These are phyloP conservation scores for Fusarium xyrophilum DNA, from an alignment of 2,329 filamentous ascomycete species.

Conservation along the genomic window DNA sequence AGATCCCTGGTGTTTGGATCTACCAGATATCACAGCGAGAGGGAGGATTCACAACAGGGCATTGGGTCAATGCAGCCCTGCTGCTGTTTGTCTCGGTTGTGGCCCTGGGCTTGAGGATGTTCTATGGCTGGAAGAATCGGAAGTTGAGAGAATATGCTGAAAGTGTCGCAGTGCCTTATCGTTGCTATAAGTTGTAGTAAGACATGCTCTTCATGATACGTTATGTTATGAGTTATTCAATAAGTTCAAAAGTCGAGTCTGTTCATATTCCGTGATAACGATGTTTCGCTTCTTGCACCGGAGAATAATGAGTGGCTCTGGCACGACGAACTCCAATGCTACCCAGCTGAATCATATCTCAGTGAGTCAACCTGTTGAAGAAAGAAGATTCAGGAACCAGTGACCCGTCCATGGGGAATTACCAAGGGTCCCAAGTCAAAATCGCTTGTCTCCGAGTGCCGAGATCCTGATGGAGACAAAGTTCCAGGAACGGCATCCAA, in stretches of 20 bases:
- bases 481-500: slow-evolving; percentile 12
- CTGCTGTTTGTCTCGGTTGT: slow-evolving; percentile 65
- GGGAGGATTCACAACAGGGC: slow-evolving; percentile 71
- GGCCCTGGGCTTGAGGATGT: slow-evolving; percentile 60
- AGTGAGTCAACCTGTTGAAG: neutral
- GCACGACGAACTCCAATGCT: neutral
- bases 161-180: slow-evolving; percentile 44
- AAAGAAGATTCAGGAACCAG: neutral
- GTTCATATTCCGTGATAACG: neutral
- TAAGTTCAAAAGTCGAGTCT: neutral
- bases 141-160: slow-evolving; percentile 44
- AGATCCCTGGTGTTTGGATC: slow-evolving; percentile 77
- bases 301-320: neutral
- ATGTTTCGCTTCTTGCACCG: neutral
- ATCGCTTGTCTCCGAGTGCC: slow-evolving; percentile 11
- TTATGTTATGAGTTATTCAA: slow-evolving; percentile 2
- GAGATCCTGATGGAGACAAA: slow-evolving; percentile 17
- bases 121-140: slow-evolving; percentile 60
- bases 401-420: neutral
- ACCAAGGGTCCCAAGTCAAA: neutral
- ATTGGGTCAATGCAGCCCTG: slow-evolving; percentile 70
- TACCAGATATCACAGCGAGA: slow-evolving; percentile 69
- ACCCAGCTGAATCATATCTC: neutral
- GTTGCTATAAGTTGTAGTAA: slow-evolving; percentile 51
- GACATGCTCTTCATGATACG: neutral